phyloP scores from a whole-genome alignment of 768 basidiomycete genomes.

The Pisolithus albus region DNA sequence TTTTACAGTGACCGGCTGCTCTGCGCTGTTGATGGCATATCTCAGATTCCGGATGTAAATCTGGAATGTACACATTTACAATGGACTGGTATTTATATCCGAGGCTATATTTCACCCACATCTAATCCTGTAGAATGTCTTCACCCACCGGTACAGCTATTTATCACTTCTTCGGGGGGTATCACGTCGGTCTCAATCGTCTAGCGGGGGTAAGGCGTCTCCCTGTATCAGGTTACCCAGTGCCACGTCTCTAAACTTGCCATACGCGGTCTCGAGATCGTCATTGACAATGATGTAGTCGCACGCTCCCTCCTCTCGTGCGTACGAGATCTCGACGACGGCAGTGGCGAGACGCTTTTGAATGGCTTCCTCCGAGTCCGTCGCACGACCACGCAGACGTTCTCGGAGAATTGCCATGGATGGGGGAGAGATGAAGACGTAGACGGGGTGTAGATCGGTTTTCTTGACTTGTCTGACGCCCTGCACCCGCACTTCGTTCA shows the following conservation, averaged over 20 bases:
- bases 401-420: slow-evolving; percentile 59
- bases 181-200: slow-evolving; percentile 34
- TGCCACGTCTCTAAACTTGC: slow-evolving; percentile 67
- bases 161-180: not conserved
- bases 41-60: slow-evolving; percentile 53
- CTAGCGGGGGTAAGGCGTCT: slow-evolving; percentile 61
- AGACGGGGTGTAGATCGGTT: slow-evolving; percentile 76
- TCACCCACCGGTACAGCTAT: not conserved
- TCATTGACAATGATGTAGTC: slow-evolving; percentile 89
- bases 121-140: not conserved
- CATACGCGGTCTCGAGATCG: slow-evolving; percentile 77
- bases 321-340: slow-evolving; percentile 75
- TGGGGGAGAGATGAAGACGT: slow-evolving; percentile 89
- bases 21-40: slow-evolving; percentile 83
- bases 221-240: slow-evolving; percentile 55
- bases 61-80: not conserved
- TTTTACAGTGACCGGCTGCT: slow-evolving; percentile 70
- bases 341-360: slow-evolving; percentile 73
- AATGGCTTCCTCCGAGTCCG: slow-evolving; percentile 70
- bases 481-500: slow-evolving; percentile 32
- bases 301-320: slow-evolving; percentile 64
- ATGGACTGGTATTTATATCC: not conserved
- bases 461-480: slow-evolving; percentile 89
- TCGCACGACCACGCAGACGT: slow-evolving; percentile 75
- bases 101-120: not conserved